Evolutionary conservation across 805 yeast genomes (phyloP).

Genomic region (Metschnikowia lochheadii): DNA sequence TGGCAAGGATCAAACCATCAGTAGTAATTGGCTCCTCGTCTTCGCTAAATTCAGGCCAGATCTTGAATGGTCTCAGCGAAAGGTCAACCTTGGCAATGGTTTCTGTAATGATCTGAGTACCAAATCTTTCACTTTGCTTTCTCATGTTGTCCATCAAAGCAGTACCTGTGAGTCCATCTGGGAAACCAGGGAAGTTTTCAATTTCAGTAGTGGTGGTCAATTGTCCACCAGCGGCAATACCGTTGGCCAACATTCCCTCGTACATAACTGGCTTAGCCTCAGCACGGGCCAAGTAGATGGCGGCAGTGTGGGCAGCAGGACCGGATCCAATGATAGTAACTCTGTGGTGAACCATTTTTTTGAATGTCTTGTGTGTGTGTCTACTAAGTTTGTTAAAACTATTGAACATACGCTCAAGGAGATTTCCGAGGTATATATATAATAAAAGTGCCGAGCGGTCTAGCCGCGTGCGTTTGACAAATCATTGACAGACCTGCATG

Average conservation of each 20-base stretch:
- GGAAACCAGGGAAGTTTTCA: slow-evolving; percentile 99
- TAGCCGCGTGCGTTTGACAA: slow-evolving; percentile 13
- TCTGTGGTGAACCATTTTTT: slow-evolving; percentile 74
- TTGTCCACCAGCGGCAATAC: slow-evolving; percentile 99
- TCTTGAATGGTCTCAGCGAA: slow-evolving; percentile 84
- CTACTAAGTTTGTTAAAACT: not conserved
- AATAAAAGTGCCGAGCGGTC: slow-evolving; percentile 3
- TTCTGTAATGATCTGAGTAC: slow-evolving; percentile 92
- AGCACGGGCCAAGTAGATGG: slow-evolving; percentile 93
- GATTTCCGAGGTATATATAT: slow-evolving; percentile 6
- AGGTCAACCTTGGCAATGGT: slow-evolving; percentile 91
- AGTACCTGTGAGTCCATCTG: slow-evolving; percentile 83
- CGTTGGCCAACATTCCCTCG: slow-evolving; percentile 97
- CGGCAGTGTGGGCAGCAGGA: slow-evolving; percentile 99
- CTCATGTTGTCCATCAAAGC: slow-evolving; percentile 93
- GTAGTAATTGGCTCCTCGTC: slow-evolving; percentile 88
- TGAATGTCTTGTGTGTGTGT: slow-evolving; percentile 3
- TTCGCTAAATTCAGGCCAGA: slow-evolving; percentile 95
- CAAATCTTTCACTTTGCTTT: slow-evolving; percentile 80
- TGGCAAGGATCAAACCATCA: slow-evolving; percentile 88
- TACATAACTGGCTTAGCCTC: slow-evolving; percentile 90
- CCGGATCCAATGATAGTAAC: slow-evolving; percentile 94
- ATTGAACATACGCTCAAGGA: not conserved
- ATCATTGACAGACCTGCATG: slow-evolving; percentile 6
- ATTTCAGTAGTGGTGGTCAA: slow-evolving; percentile 97